phyloP scores from a whole-genome alignment of 129 eudicot genomes.

The Centrapalus pauciflorus region DNA sequence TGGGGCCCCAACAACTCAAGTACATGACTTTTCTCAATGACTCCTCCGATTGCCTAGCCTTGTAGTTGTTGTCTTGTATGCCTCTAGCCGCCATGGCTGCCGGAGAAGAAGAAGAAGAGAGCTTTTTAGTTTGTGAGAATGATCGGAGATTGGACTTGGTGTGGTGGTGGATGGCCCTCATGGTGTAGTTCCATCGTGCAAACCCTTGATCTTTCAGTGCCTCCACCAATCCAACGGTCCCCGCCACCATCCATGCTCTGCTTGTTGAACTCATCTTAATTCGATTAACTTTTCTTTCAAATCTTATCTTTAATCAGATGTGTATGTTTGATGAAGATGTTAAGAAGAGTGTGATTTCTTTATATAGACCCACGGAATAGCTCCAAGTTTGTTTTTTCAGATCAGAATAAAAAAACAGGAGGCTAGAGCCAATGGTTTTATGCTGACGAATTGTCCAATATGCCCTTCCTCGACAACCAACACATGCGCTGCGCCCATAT shows the following conservation, averaged over 20 bases:
- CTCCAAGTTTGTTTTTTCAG: neutral
- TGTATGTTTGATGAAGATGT: neutral
- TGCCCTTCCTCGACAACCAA: neutral
- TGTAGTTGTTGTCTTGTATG: neutral
- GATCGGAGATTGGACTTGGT: slow-evolving; percentile 41
- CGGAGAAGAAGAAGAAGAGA: slow-evolving; percentile 21
- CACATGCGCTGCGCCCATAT: no score
- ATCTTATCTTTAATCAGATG: neutral
- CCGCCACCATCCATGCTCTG: slow-evolving; percentile 44
- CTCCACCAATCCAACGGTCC: slow-evolving; percentile 42
- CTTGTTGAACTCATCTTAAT: slow-evolving; percentile 31
- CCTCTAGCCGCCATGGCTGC: slow-evolving; percentile 13
- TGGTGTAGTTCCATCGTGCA: slow-evolving; percentile 60
- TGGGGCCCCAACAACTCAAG: slow-evolving; percentile 34
- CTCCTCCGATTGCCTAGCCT: slow-evolving; percentile 26
- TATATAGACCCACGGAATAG: neutral
- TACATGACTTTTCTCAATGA: slow-evolving; percentile 43
- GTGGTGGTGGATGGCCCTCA: slow-evolving; percentile 42
- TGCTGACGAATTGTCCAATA: neutral
- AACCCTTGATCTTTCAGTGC: slow-evolving; percentile 64
- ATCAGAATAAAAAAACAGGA: neutral
- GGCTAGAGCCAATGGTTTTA: slow-evolving; percentile 3
- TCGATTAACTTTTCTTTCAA: no score
- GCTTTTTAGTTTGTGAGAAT: slow-evolving; percentile 24
- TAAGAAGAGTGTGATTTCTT: neutral